phyloP scores from a whole-genome alignment of 2,329 filamentous ascomycete species.

The Sclerotinia minor region DNA sequence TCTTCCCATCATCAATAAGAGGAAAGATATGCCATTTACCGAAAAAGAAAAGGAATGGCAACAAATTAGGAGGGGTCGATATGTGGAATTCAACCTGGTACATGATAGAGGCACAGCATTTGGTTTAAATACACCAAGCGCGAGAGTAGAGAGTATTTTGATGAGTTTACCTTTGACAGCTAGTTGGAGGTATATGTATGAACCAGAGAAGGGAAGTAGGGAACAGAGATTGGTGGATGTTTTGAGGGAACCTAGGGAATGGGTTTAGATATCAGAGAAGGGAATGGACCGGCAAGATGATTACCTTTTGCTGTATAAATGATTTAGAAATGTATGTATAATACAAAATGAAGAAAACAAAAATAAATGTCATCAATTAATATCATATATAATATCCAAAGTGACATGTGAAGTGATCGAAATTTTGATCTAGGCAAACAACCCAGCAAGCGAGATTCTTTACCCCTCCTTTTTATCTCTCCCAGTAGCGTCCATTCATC shows the following conservation, averaged over 20 bases:
- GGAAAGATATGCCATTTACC: slow-evolving; percentile 90
- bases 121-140: slow-evolving; percentile 87
- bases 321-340: slow-evolving; percentile 18
- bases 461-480: slow-evolving; percentile 4
- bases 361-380: background rate
- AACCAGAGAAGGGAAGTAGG: slow-evolving; percentile 69
- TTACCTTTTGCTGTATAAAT: slow-evolving; percentile 17
- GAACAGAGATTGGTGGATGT: slow-evolving; percentile 82
- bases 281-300: slow-evolving; percentile 2
- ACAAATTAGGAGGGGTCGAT: slow-evolving; percentile 88
- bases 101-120: slow-evolving; percentile 95
- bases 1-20: slow-evolving; percentile 79
- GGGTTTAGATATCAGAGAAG: slow-evolving; percentile 52
- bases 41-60: slow-evolving; percentile 93
- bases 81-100: slow-evolving; percentile 98
- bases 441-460: slow-evolving; percentile 10
- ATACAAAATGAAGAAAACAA: background rate
- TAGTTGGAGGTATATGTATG: slow-evolving; percentile 94
- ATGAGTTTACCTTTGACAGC: slow-evolving; percentile 96
- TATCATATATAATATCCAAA: background rate
- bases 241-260: slow-evolving; percentile 63
- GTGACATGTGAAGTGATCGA: background rate
- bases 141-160: slow-evolving; percentile 91
- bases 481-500: background rate
- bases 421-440: background rate